phyloP scores from a whole-genome alignment of 257 asterid species.

The Penstemon eatonii region DNA sequence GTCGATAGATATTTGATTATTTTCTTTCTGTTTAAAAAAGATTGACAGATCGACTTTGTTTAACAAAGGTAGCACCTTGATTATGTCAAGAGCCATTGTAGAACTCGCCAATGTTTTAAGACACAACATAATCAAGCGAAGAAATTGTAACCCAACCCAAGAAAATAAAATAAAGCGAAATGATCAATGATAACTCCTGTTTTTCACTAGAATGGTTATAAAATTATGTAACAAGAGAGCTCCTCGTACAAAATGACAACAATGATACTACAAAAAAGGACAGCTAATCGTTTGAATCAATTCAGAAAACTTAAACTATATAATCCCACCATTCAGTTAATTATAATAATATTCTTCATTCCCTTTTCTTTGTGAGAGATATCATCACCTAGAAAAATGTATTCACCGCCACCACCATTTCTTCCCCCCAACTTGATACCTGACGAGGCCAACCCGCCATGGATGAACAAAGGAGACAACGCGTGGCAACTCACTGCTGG shows the following conservation, averaged over 20 bases:
- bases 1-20: too few species aligned
- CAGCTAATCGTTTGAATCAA: conserved; percentile 50
- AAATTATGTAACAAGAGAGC: conserved; percentile 23
- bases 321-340: conserved; percentile 1
- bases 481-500: conserved; percentile 75
- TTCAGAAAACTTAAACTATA: conserved; percentile 23
- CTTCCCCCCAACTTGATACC: conserved; percentile 32
- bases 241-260: conserved; percentile 16
- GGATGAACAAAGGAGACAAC: conserved; percentile 72
- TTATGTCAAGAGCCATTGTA: conserved; percentile 30
- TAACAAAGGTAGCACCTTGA: background rate
- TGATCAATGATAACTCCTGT: conserved; percentile 24
- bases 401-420: conserved; percentile 12
- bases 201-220: background rate
- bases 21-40: too few species aligned
- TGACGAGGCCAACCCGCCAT: conserved; percentile 39
- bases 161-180: conserved; percentile 4
- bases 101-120: conserved; percentile 19
- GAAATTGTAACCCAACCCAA: background rate
- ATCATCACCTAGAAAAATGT: conserved; percentile 16
- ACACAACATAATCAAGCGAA: conserved; percentile 16
- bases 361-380: background rate
- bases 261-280: conserved; percentile 24
- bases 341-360: background rate
- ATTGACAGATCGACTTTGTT: too few species aligned